A percentile compares a stretch with the other conserved stretches of the same genome.
These are phyloP conservation scores for Monosporascus ibericus DNA, from an alignment of 2,329 filamentous ascomycete genomes.

Conservation along the genomic window DNA sequence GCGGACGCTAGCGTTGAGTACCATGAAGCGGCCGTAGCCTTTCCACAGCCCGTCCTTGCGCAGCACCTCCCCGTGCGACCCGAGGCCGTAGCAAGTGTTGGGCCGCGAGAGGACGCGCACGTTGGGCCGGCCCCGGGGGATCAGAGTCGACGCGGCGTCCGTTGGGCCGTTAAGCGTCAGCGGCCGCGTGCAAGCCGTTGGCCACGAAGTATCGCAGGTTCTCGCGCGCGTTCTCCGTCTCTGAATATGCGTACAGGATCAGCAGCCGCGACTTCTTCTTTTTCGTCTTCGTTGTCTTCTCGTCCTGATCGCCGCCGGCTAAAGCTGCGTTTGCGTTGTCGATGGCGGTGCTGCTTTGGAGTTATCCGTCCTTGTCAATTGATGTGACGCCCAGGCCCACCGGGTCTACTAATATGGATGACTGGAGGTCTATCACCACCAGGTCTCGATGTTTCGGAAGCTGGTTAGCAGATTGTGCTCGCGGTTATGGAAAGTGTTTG, in stretches of 20 bases:
- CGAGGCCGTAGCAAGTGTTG: constrained; percentile 31
- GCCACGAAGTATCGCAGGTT: constrained; percentile 31
- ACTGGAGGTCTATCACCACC: too few species aligned
- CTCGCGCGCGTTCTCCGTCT: constrained; percentile 23
- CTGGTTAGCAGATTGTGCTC: too few species aligned
- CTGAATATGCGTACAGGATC: constrained; percentile 30
- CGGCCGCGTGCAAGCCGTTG: constrained; percentile 29
- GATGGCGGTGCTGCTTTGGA: background rate
- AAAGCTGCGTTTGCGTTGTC: too few species aligned
- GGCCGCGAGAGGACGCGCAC: constrained; percentile 6
- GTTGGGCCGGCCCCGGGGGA: constrained; percentile 14
- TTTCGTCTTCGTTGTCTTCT: background rate
- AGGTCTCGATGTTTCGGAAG: too few species aligned
- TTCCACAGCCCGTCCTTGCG: constrained; percentile 24
- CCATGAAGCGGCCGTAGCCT: constrained; percentile 30
- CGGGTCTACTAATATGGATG: too few species aligned
- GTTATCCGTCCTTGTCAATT: too few species aligned
- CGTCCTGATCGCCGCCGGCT: background rate
- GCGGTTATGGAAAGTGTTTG: too few species aligned
- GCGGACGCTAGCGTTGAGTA: constrained; percentile 29
- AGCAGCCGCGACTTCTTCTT: constrained; percentile 14
- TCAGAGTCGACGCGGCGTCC: constrained; percentile 11
- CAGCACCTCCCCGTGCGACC: constrained; percentile 29
- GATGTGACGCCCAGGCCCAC: too few species aligned
- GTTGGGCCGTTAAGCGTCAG: constrained; percentile 32